phyloP scores from a whole-genome alignment of 371 early-diverging fungal genomes.

The Mortierella sp. region DNA sequence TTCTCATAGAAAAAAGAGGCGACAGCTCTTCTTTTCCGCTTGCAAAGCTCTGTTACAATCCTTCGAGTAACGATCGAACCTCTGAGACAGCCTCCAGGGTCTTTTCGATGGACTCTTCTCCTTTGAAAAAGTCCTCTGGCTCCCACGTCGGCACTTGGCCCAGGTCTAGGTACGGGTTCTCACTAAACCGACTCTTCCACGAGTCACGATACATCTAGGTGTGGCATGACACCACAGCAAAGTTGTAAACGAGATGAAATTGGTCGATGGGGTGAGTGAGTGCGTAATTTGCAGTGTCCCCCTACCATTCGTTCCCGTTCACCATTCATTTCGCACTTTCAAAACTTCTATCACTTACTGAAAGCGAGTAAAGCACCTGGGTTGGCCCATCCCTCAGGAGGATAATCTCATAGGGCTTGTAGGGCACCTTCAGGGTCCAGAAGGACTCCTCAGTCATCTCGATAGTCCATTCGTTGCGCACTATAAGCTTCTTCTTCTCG shows the following conservation, averaged over 20 bases:
- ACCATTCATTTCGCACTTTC: neutral
- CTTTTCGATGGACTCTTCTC: conserved; percentile 32
- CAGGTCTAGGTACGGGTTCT: conserved; percentile 40
- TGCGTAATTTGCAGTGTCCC: neutral
- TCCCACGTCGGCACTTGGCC: conserved; percentile 42
- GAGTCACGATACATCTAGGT: conserved; percentile 44
- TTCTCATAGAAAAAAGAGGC: neutral
- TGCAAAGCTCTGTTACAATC: neutral
- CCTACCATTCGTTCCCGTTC: neutral
- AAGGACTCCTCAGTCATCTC: conserved; percentile 34
- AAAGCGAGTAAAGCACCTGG: conserved; percentile 28
- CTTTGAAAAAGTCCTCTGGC: conserved; percentile 43
- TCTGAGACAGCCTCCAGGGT: conserved; percentile 33
- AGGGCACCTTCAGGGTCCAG: conserved; percentile 24
- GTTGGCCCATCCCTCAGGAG: conserved; percentile 23
- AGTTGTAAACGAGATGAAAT: neutral
- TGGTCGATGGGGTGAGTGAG: neutral
- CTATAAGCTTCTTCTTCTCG: conserved; percentile 20
- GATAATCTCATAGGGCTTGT: conserved; percentile 18
- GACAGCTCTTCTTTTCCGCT: neutral
- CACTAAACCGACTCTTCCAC: conserved; percentile 41
- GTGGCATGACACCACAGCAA: too few relatives aligned
- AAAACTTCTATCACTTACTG: conserved; percentile 23
- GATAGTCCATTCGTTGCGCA: conserved; percentile 29
- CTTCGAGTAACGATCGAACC: conserved; percentile 24